These are phyloP conservation scores for Candida hispaniensis DNA, from an alignment of 805 yeast genomes.

Conservation along the genomic window DNA sequence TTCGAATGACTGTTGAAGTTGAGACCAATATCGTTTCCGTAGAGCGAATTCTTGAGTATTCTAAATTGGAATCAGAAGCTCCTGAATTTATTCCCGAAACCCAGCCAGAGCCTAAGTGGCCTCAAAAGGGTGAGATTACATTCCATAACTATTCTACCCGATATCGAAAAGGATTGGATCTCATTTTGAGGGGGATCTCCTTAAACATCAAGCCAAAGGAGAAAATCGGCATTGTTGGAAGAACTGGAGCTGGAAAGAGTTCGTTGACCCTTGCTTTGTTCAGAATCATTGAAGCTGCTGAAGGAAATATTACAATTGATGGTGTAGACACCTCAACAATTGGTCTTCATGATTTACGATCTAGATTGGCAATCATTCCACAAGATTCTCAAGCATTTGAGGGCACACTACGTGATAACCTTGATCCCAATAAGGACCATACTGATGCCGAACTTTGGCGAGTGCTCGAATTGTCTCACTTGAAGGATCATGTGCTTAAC, in stretches of 20 bases:
- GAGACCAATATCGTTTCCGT: constrained; percentile 96
- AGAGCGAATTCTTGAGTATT: constrained; percentile 85
- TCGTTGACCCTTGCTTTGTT: constrained; percentile 75
- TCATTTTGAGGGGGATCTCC: constrained; percentile 59
- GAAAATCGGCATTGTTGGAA: constrained; percentile 90
- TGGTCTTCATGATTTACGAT: constrained; percentile 71
- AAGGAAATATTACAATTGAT: constrained; percentile 65
- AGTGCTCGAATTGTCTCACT: constrained; percentile 66
- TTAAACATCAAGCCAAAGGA: constrained; percentile 60
- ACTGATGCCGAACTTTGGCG: constrained; percentile 76
- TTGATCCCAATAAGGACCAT: constrained; percentile 67
- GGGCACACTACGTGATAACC: constrained; percentile 73
- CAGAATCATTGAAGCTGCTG: constrained; percentile 69
- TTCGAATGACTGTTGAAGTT: constrained; percentile 96
- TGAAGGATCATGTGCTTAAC: constrained; percentile 47
- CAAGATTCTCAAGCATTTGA: constrained; percentile 90
- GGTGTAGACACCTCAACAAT: constrained; percentile 51
- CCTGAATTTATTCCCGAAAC: constrained; percentile 51
- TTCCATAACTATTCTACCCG: constrained; percentile 71
- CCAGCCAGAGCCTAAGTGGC: constrained; percentile 69
- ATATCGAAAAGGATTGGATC: constrained; percentile 71
- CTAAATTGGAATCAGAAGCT: constrained; percentile 75
- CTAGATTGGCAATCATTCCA: constrained; percentile 73
- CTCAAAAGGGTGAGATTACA: constrained; percentile 52
- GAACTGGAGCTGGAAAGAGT: constrained; percentile 95